phyloP scores from a whole-genome alignment of 2,329 filamentous ascomycete genomes.

The Sporothrix sp. region DNA sequence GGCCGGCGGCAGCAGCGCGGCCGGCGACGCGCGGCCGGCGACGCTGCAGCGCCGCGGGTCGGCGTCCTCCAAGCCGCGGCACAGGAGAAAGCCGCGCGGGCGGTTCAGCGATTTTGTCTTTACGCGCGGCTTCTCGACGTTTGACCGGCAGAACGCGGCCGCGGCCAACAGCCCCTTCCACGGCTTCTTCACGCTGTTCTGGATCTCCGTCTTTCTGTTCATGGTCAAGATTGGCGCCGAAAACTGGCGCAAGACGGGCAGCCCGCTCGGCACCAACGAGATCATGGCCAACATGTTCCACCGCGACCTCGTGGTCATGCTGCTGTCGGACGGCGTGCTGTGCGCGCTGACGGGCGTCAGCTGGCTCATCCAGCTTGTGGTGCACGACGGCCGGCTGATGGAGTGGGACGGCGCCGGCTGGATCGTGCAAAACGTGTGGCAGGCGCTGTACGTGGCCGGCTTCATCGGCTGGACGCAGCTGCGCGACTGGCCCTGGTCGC shows the following conservation, averaged over 20 bases:
- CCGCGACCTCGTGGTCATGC: constrained; percentile 42
- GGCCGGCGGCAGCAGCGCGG: not conserved
- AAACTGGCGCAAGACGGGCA: constrained; percentile 62
- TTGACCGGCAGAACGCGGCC: constrained; percentile 60
- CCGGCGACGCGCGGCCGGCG: not conserved
- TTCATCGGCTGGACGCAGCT: constrained; percentile 57
- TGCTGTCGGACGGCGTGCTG: constrained; percentile 60
- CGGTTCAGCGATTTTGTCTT: constrained; percentile 53
- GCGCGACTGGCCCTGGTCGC: constrained; percentile 74
- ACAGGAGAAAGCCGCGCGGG: constrained; percentile 17
- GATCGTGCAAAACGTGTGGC: constrained; percentile 68
- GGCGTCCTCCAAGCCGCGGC: not conserved
- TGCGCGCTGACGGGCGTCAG: constrained; percentile 56
- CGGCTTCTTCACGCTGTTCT: constrained; percentile 73
- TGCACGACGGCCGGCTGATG: constrained; percentile 45
- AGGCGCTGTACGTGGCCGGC: constrained; percentile 50
- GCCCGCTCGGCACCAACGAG: constrained; percentile 58
- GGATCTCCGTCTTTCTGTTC: constrained; percentile 58
- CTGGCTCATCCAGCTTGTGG: constrained; percentile 52
- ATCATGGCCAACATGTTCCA: constrained; percentile 59
- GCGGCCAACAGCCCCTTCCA: constrained; percentile 61
- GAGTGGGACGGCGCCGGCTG: constrained; percentile 61
- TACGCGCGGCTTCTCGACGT: constrained; percentile 61
- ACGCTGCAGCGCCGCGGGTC: not conserved
- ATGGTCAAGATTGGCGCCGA: constrained; percentile 56